Conservation (phyloP, 2,329 filamentous ascomycete genomes). For the Aureobasidium subglaciale region DNA sequence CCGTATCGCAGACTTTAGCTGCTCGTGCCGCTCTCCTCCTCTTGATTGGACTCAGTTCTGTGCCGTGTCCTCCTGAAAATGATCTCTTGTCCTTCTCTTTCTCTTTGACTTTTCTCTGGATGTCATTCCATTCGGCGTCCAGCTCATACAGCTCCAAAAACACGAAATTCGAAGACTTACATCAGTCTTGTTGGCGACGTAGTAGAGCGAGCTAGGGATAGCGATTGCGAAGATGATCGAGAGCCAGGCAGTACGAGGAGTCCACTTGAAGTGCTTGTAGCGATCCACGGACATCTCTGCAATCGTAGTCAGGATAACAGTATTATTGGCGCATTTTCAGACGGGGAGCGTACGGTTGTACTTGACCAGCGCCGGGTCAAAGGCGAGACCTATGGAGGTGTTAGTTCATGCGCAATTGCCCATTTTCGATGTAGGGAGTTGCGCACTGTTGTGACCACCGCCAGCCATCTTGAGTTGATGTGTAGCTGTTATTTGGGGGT, state of each 20-base stretch:
- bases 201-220: constrained; percentile 64
- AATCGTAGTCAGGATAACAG: constrained; percentile 16
- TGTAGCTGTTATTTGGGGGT: constrained; percentile 1
- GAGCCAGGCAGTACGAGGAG: constrained; percentile 69
- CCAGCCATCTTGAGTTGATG: constrained; percentile 28
- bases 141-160: background rate
- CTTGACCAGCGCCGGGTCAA: constrained; percentile 51
- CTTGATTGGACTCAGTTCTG: background rate
- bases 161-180: constrained; percentile 52
- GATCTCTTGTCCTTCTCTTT: background rate
- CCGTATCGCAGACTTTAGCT: too few relatives aligned
- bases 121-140: too few relatives aligned
- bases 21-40: too few relatives aligned
- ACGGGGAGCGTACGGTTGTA: constrained; percentile 43
- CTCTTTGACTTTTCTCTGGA: background rate
- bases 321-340: constrained; percentile 15
- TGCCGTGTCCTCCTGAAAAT: background rate
- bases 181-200: constrained; percentile 72
- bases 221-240: constrained; percentile 68
- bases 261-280: constrained; percentile 95
- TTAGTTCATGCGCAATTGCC: constrained; percentile 16
- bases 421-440: background rate
- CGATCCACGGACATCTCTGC: constrained; percentile 77
- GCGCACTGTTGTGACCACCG: constrained; percentile 27
- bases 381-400: constrained; percentile 36